Evolutionary conservation across 352 stramenopile genomes (phyloP).

Genomic region (Elongisporangium senticosum): DNA sequence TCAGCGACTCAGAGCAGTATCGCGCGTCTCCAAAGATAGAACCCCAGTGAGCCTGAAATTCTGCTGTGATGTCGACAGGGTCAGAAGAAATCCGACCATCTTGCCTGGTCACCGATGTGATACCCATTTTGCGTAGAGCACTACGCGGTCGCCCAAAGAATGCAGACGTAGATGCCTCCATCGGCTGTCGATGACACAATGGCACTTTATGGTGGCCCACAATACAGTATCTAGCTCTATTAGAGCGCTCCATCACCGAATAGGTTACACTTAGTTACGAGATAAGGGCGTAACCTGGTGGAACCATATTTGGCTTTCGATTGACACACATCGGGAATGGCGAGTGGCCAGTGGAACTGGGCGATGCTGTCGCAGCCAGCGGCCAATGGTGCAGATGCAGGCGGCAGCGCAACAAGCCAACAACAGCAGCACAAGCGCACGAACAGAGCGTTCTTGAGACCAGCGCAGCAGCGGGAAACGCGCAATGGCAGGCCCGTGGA

Average conservation of each 20-base stretch:
- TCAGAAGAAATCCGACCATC: no score
- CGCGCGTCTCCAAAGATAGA: no score
- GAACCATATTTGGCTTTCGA: not conserved
- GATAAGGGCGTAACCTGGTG: not conserved
- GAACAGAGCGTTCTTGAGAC: not conserved
- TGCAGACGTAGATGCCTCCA: no score
- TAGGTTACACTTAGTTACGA: no score
- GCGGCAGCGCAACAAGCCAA: not conserved
- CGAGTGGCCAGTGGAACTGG: constrained; percentile 40
- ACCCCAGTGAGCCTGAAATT: no score
- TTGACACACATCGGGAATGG: not conserved
- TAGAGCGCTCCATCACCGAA: not conserved
- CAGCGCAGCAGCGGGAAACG: not conserved
- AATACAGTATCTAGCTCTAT: not conserved
- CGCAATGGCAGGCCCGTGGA: not conserved
- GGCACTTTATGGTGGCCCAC: not conserved
- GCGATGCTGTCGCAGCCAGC: constrained; percentile 28
- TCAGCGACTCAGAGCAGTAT: no score
- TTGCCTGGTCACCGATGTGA: no score
- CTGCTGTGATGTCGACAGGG: no score
- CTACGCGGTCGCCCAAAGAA: no score
- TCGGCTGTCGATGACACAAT: no score
- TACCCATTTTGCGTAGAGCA: no score
- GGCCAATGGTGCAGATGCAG: not conserved
- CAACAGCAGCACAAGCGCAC: constrained; percentile 3